Base-by-base conservation (phyloP, 306 rosid species). In the Gastrolobium bilobum region DNA sequence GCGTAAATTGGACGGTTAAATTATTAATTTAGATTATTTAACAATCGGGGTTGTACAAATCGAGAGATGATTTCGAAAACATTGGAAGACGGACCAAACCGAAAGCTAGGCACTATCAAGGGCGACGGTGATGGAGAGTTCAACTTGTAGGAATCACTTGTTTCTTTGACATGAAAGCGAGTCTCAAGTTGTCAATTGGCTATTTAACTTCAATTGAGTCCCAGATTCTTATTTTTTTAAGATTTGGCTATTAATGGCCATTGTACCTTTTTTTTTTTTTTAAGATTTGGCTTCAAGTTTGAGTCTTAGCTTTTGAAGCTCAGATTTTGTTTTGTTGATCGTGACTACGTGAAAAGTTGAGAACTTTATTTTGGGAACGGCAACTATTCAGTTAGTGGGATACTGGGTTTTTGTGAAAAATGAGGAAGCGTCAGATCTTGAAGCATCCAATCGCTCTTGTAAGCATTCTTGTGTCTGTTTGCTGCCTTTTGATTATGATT, bases 391-490 rank as follows among this genome's bases (percentile, higher is more conserved):
- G n/a, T 37, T 4, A 20, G 14, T 20, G 4, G 33, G 1, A 51
- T 15, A 0, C 34, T 60, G 76, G 44, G 5, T 67, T 10, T 29
- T 46, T 52, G 56, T 52, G 56, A 59, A 14, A 78, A 56, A 92
- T 90, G 97, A 84, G 44, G 59, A 89, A 79, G 69, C 80, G 58
- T 69, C 48, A 53, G 40, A 13, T 83, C 63, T 20, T 82, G 81
- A 89, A 83, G 87, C 86, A 84, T 72, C 72, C 93, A 73, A 82
- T 89, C 50, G 81, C 82, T 63, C 75, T 86, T 68, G 81, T 88
- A 13, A 79, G 81, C 78, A 48, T 88, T 14, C 14, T 91, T 48
- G 84, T 91, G 6, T 75, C 86, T 64, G 46, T 86, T 57, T 76
- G 90, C 51, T 89, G 86, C 80, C 35, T 89, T 57, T 10, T 84